Evolutionary conservation across 2,329 filamentous ascomycete genomes (phyloP), one percentile per base, ranked within the genome.

Genomic region (Emmonsiellopsis sp.): DNA sequence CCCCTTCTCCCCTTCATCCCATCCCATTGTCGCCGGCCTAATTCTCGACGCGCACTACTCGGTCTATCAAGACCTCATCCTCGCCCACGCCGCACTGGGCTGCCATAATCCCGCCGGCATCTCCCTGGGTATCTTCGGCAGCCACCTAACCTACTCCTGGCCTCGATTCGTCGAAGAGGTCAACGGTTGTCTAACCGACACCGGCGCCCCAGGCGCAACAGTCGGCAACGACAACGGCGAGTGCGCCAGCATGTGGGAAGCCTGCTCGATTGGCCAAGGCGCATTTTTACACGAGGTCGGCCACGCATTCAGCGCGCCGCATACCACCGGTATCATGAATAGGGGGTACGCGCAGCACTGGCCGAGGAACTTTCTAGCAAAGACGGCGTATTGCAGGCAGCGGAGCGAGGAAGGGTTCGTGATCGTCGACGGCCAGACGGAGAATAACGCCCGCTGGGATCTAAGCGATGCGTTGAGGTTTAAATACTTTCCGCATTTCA

Each of bases 201-300:
- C 56, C 7, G 61, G 64, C 2, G 20, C 58, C 0, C 68, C 72
- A 0, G 75, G 73, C 0, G 63, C 69, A 31, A 64, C 64, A 0
- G 67, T 74, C 2, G 71, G 67, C 0, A 71, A 75, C 53, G 71
- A 75, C 51, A 73, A 73, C 46, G 65, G 66, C 26, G 68, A 75
- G 54, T 76, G 73, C 53, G 59, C 56, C 1, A 70, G 68, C 15
- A 70, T 76, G 63, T 73, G 73, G 67, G 71, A 73, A 54, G 72
- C 74, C 6, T 77, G 75, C 54, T 68, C 71, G 5, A 64, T 76
- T 13, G 66, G 69, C 1, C 68, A 70, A 58, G 67, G 65, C 2
- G 66, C 67, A 7, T 67, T 67, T 46, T 54, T 71, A n/a, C 65
- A 69, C 43, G 64, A 70, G 55, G 63, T 72, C 5, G 68, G 67